Base-by-base conservation (phyloP, 768 basidiomycete species). In the Rhodotorula diobovata region DNA sequence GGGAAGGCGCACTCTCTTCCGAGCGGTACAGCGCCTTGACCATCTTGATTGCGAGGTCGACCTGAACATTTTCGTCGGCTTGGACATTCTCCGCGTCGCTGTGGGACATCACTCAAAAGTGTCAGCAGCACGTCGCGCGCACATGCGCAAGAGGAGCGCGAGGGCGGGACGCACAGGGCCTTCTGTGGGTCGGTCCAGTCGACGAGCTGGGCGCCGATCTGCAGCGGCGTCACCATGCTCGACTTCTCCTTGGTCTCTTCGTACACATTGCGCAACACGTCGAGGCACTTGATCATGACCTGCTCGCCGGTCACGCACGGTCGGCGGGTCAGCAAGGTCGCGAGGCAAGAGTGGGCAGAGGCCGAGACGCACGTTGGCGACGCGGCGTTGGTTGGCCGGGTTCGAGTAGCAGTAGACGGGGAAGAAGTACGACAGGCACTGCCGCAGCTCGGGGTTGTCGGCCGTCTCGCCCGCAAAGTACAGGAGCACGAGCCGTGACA, bases 401-500 rank as follows among this genome's bases (percentile, higher is more conserved):
- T 88, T 88, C n/a, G 91, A 90, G 80, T 88, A 91, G 79, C 90
- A 90, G 78, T 89, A 96, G 0, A 88, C 86, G 4, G 87, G 89
- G 81, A 94, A 87, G 83, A 95, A 95, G 79, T 89, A 90, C 8
- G 88, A 85, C 50, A 96, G 80, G 76, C 89, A 92, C 79, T 97
- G 94, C 53, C 91, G 85, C 28, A 97, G 83, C 66, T 89, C 86
- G 70, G 90, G 88, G 76, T 95, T 97, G 39, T 87, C 86, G 25
- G 82, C 84, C 4, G 91, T 95, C 64, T 88, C 85, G 2, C 91
- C 90, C 0, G 89, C 90, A 60, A 96, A 83, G 79, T 90, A 97
- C 10, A 85, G 82, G 34, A 86, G 77, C 23, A 85, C 83, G 15
- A 87, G 82, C 57, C 83, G 81, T 71, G 83, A 81, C 32, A 86